Base-by-base conservation (phyloP, 177 flowering plant species). In the Tripterygium wilfordii region DNA sequence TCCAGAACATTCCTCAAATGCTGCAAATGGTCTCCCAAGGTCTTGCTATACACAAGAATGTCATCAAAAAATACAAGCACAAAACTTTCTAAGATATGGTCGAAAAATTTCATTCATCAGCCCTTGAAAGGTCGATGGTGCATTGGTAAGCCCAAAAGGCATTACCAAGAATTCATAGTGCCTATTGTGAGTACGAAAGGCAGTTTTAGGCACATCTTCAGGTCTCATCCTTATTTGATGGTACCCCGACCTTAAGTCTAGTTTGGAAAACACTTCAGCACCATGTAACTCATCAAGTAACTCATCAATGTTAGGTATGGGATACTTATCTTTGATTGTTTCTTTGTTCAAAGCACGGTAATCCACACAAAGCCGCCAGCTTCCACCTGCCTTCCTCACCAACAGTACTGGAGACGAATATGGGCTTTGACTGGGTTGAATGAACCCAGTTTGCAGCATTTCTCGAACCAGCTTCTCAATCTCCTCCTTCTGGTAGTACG, bases 231-330 rank as follows among this genome's bases (percentile, higher is more conserved):
- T 44, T 24, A 2, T 25, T 3, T 44, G 24, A 22, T n/a, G n/a
- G n/a, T n/a, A n/a, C n/a, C 48, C 48, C 3, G 48, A 23, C 4
- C 48, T 27, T 44, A 44, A 24, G 24, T 44, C 48, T 15, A 44
- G 8, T 16, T 44, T 44, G 18, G 48, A 44, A 44, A 44, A 23
- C 3, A 21, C 10, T 2, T 26, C 28, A 5, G 51, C 24, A 3
- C 39, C 39, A 21, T 32, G 25, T 19, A 33, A 25, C 20, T 48
- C 33, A 30, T 30, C 33, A 12, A 30, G 33, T 7, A 30, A 12
- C 7, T 30, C 33, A 30, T 30, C 33, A 20, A 48, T 14, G 2
- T 14, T 32, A 6, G 39, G 51, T 4, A 48, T 48, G 12, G 39
- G 51, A 22, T 31, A 48, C 4, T 32, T 13, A 22, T 48, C 27